phyloP scores from a whole-genome alignment of 2,329 filamentous ascomycete species.

The Paecilomyces dactylethromorphus region DNA sequence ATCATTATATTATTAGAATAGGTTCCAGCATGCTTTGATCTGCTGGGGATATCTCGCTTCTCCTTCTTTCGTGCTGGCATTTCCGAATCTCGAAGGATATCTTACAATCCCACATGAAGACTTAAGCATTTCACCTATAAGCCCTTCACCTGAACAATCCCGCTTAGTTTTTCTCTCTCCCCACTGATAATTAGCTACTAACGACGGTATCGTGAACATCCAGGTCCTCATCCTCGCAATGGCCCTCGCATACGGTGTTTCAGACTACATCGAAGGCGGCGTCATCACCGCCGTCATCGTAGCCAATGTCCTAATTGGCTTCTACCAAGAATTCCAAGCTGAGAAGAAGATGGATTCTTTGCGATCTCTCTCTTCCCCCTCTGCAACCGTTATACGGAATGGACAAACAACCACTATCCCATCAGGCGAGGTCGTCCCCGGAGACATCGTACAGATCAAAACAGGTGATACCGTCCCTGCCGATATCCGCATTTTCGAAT shows the following conservation, averaged over 20 bases:
- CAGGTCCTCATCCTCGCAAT: constrained; percentile 71
- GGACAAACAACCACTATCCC: constrained; percentile 47
- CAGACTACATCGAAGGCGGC: constrained; percentile 53
- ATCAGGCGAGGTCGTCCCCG: constrained; percentile 53
- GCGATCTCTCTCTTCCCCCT: constrained; percentile 49
- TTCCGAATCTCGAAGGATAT: too few species aligned
- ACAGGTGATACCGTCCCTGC: constrained; percentile 55
- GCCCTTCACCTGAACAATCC: too few species aligned
- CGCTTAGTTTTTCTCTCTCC: too few species aligned
- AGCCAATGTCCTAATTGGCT: constrained; percentile 52
- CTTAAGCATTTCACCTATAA: too few species aligned
- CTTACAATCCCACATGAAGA: too few species aligned
- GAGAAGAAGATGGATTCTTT: constrained; percentile 56
- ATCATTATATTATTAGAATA: background rate
- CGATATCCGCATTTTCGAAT: constrained; percentile 49
- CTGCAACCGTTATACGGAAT: constrained; percentile 51
- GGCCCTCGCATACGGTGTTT: constrained; percentile 52
- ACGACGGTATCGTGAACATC: background rate
- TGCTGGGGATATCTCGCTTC: too few species aligned
- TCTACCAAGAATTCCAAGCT: constrained; percentile 54
- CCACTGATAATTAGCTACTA: background rate
- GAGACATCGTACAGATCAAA: constrained; percentile 47
- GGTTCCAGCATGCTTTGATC: background rate
- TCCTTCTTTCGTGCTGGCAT: background rate
- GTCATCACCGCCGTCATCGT: constrained; percentile 55